Conservation (phyloP, 2,329 filamentous ascomycete genomes). For the Aspergillus ochraceus region DNA sequence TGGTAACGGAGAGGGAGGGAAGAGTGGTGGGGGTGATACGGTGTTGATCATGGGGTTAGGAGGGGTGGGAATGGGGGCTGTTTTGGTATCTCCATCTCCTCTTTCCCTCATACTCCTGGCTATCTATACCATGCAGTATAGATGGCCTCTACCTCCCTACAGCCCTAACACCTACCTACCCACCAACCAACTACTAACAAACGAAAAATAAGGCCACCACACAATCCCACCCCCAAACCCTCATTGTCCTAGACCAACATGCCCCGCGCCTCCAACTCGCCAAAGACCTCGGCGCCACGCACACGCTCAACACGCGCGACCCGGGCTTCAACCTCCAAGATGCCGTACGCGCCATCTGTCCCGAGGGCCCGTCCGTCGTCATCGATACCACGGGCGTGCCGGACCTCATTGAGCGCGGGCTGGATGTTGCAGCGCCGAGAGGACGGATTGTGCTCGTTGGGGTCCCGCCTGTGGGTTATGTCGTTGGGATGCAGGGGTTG, state of each 20-base stretch:
- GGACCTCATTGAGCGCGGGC: constrained; percentile 15
- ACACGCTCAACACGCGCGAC: constrained; percentile 36
- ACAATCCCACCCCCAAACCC: constrained; percentile 38
- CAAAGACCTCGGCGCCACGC: constrained; percentile 39
- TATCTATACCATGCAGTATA: too few relatives aligned
- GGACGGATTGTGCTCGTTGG: constrained; percentile 55
- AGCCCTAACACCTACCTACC: too few relatives aligned
- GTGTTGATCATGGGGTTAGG: constrained; percentile 48
- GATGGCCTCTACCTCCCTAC: too few relatives aligned
- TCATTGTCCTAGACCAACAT: constrained; percentile 41
- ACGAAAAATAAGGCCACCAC: constrained; percentile 37
- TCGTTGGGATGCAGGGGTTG: neutral
- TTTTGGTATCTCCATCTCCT: constrained; percentile 39
- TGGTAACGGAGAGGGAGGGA: too few relatives aligned
- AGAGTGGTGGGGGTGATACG: constrained; percentile 29
- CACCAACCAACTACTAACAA: neutral
- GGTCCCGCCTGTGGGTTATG: constrained; percentile 40
- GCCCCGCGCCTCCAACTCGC: constrained; percentile 36
- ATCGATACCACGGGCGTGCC: constrained; percentile 22
- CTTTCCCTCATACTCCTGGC: neutral
- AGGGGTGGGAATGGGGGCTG: constrained; percentile 48
- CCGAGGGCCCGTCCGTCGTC: constrained; percentile 13
- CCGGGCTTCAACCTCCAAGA: constrained; percentile 7
- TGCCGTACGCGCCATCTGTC: constrained; percentile 5
- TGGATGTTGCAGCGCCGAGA: constrained; percentile 32